These are phyloP conservation scores for Ganoderma sinense DNA, from an alignment of 1,284 basidiomycete species.

Conservation along the genomic window DNA sequence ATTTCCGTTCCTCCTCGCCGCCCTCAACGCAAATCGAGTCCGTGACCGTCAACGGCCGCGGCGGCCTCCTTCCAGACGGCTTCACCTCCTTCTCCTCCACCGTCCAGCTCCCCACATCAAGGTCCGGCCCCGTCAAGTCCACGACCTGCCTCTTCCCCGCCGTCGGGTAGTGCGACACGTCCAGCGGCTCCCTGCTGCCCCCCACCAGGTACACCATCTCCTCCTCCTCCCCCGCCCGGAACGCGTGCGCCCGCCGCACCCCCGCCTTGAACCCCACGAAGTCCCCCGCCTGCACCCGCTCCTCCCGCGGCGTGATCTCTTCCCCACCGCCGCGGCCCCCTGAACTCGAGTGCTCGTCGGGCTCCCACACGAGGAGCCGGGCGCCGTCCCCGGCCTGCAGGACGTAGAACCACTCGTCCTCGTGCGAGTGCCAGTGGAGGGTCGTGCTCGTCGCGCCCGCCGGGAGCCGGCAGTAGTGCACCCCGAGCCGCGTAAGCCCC, in stretches of 20 bases:
- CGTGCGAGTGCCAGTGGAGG: slow-evolving; percentile 38
- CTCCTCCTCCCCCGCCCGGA: slow-evolving; percentile 29
- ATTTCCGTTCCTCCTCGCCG: background rate
- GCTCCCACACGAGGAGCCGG: slow-evolving; percentile 30
- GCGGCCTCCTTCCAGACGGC: slow-evolving; percentile 6
- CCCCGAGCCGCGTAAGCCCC: slow-evolving; percentile 35
- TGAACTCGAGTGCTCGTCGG: no score
- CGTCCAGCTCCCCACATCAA: slow-evolving; percentile 18
- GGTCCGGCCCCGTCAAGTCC: slow-evolving; percentile 19
- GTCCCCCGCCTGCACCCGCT: slow-evolving; percentile 34
- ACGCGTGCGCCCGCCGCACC: slow-evolving; percentile 31
- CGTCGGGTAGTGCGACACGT: slow-evolving; percentile 35
- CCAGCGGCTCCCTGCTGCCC: slow-evolving; percentile 34
- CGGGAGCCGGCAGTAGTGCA: slow-evolving; percentile 37
- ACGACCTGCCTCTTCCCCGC: slow-evolving; percentile 25
- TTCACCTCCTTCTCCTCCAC: slow-evolving; percentile 23
- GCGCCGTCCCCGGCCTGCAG: slow-evolving; percentile 37
- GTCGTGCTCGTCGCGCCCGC: slow-evolving; percentile 34
- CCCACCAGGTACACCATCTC: slow-evolving; percentile 38
- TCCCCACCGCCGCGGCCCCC: no score
- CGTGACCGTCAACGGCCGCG: background rate
- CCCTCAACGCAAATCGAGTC: background rate
- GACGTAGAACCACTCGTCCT: slow-evolving; percentile 41
- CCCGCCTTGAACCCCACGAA: slow-evolving; percentile 40
- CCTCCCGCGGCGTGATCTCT: slow-evolving; percentile 25